Conservation (phyloP, 495 filamentous ascomycete genomes). For the Xanthoparmelia taractica region DNA sequence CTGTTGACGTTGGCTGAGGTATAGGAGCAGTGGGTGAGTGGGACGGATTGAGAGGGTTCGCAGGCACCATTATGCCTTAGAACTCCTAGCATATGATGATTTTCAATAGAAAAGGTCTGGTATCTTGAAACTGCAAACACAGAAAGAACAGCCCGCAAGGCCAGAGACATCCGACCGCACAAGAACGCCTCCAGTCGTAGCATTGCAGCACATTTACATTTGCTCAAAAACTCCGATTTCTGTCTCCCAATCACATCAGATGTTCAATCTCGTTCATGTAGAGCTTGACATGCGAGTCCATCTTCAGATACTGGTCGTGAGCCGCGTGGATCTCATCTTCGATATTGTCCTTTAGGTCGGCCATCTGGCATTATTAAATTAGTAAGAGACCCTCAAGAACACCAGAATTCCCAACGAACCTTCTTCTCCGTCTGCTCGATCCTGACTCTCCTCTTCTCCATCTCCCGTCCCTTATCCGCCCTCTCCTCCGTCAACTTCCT, state of each 20-base stretch:
- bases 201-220: neutral
- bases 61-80: no score
- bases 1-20: no score
- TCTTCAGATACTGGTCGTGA: conserved; percentile 87
- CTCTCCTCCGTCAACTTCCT: conserved; percentile 75
- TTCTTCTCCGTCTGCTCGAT: conserved; percentile 99
- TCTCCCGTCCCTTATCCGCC: conserved; percentile 74
- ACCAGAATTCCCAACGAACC: conserved; percentile 42
- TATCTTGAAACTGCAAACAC: neutral
- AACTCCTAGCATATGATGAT: no score
- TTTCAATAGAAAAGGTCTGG: neutral
- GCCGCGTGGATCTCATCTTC: conserved; percentile 83
- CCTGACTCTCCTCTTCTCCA: conserved; percentile 79
- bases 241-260: conserved; percentile 26
- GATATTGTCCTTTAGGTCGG: conserved; percentile 91
- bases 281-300: conserved; percentile 92
- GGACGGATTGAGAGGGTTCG: no score
- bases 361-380: conserved; percentile 58
- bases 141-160: neutral
- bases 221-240: neutral
- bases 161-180: neutral
- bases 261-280: conserved; percentile 99
- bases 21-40: no score
- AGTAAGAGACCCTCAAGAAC: neutral
- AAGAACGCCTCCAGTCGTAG: neutral